A percentile compares a stretch with the other conserved stretches of the same genome.
phyloP scores from a whole-genome alignment of 495 filamentous ascomycete species.

The Aspergillus sclerotiicarbonarius region DNA sequence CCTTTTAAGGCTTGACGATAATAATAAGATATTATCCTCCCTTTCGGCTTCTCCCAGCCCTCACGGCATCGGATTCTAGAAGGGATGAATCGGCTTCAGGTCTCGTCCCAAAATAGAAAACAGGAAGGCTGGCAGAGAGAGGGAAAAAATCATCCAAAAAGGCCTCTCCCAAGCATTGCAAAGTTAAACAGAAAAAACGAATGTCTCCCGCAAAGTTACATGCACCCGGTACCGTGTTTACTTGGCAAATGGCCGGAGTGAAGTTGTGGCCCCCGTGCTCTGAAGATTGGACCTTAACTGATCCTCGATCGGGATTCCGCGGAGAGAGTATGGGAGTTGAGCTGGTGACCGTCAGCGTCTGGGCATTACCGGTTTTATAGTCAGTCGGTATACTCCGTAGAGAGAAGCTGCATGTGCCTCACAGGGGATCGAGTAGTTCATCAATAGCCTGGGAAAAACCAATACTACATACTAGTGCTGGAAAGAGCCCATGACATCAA shows the following conservation, averaged over 20 bases:
- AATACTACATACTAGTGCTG: background rate
- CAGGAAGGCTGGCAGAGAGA: no score
- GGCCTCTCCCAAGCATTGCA: no score
- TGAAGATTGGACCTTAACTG: constrained; percentile 1
- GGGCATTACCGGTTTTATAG: constrained; percentile 4
- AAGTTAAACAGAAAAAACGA: no score
- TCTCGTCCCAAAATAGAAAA: no score
- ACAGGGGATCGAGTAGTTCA: background rate
- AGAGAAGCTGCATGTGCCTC: background rate
- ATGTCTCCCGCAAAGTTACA: no score
- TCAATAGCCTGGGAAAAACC: background rate
- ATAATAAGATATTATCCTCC: background rate
- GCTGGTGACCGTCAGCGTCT: background rate
- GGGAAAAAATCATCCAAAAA: no score
- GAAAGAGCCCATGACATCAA: background rate
- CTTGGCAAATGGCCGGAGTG: background rate
- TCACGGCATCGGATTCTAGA: no score
- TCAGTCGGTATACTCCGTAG: no score
- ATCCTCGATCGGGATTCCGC: constrained; percentile 13
- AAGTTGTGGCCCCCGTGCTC: background rate
- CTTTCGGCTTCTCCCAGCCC: no score
- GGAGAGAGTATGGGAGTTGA: constrained; percentile 6
- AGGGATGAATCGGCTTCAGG: no score
- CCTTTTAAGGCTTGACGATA: no score
- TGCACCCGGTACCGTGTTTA: background rate